phyloP scores from a whole-genome alignment of 2,329 filamentous ascomycete species.

The Gnomoniopsis smithogilvyi region DNA sequence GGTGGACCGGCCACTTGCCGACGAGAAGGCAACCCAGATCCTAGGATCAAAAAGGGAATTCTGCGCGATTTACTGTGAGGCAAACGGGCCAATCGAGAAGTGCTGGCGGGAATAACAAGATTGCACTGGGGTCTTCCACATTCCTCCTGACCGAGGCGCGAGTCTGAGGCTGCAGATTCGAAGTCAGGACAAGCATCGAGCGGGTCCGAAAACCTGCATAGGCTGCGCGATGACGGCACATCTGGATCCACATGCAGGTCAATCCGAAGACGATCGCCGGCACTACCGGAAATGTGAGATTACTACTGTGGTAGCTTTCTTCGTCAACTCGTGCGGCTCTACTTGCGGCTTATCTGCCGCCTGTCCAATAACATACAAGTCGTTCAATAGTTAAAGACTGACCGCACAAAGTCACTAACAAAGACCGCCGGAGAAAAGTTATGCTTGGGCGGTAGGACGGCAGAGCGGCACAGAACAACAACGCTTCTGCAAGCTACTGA shows the following conservation, averaged over 20 bases:
- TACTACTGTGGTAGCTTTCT: background rate
- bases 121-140: no score
- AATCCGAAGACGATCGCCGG: background rate
- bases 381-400: background rate
- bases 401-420: no score
- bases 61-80: no score
- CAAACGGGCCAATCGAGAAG: no score
- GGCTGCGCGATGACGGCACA: background rate
- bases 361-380: background rate
- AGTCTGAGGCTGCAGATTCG: background rate
- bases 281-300: background rate
- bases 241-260: background rate
- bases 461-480: background rate
- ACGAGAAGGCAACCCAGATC: no score
- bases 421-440: no score
- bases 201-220: background rate
- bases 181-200: background rate
- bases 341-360: no score
- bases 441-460: no score
- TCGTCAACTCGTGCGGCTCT: background rate
- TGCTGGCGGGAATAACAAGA: no score
- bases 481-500: background rate
- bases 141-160: background rate
- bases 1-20: no score
- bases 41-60: no score